phyloP scores from a whole-genome alignment of 148 eudicot species.

The Gaultheria prostrata region DNA sequence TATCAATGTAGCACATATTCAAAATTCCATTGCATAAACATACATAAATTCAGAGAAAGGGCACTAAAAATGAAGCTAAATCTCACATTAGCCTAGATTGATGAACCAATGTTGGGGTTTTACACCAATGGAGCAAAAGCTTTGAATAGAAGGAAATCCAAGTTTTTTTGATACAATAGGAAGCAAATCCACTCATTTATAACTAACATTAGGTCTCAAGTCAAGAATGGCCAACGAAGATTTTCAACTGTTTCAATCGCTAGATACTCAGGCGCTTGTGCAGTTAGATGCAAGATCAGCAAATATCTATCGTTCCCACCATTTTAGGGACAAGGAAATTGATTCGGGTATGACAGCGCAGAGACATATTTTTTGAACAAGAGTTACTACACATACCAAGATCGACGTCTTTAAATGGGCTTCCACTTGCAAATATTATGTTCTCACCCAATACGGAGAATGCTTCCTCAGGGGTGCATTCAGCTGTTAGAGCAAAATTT shows the following conservation, averaged over 20 bases:
- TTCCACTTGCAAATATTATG: slow-evolving; percentile 86
- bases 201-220: not conserved
- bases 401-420: slow-evolving; percentile 86
- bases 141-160: not conserved
- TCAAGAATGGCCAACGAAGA: not conserved
- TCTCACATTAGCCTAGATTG: not conserved
- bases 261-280: not conserved
- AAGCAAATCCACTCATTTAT: not conserved
- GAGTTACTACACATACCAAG: slow-evolving; percentile 55
- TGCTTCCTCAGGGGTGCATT: slow-evolving; percentile 96
- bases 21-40: not conserved
- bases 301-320: not conserved
- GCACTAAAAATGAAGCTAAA: not conserved
- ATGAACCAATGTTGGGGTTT: not conserved
- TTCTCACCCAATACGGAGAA: slow-evolving; percentile 83
- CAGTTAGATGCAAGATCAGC: not conserved
- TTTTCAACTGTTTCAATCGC: not conserved
- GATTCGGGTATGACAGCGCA: not conserved
- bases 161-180: not conserved
- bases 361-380: not conserved
- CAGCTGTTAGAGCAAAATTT: slow-evolving; percentile 52
- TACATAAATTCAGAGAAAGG: not conserved
- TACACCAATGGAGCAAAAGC: not conserved
- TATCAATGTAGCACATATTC: not conserved
- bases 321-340: not conserved